Base-by-base conservation (phyloP, 2,329 filamentous ascomycete species). In the Seiridium unicorne region DNA sequence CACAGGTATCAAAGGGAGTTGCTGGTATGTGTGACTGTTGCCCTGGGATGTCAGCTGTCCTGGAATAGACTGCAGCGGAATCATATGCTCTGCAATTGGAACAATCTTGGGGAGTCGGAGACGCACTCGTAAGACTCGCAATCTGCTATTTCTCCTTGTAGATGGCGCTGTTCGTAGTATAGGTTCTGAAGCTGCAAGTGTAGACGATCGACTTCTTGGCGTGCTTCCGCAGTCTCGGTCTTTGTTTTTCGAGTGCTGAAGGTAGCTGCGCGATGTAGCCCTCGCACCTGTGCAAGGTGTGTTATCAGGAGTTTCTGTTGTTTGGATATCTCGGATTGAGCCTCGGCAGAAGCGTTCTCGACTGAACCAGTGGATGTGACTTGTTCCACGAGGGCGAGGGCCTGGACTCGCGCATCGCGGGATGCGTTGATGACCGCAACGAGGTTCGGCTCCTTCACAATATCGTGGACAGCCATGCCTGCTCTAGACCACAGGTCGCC, bases 131-230 rank as follows among this genome's bases (percentile, higher is more conserved):
- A 97, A 56, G 89, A 90, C 72, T 97, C 91, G 74, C 95, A 98
- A 7, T 91, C 92, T 0, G 86, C 81, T 62, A 99, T 98, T 76
- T 99, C 95, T 54, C 91, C 91, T 64, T 91, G 87, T 58, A 99
- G 79, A 74, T 97, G 93, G 58, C 92, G 84, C 77, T 98, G 93
- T 75, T 99, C 94, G 72, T 99, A 99, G 74, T 95, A 96, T 6
- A 99, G 79, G 71, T 99, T 99, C 76, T 98, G 94, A 59, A 99
- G 82, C 71, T 96, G 91, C 44, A 99, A 82, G 72, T 98, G 93
- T 62, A 99, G 81, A 55, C 89, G 87, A 73, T 99, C 95, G 64
- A 98, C 92, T 76, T 97, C 92, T 69, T 94, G 91, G 54, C 93
- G 87, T 54, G 90, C 91, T 74, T 97, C 92, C 36, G 92, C 90